A percentile compares a stretch with the other conserved stretches of the same genome.
These are phyloP conservation scores for Helianthus annuus DNA, from an alignment of 129 eudicot species.

Conservation along the genomic window HanXRQr2.0-SUNRISE NC_035447.2:130476725-130477224, in stretches of 20 bases:
- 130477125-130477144: background rate
- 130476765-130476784: background rate
- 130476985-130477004: too few relatives aligned
- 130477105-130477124: background rate
- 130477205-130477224: constrained; percentile 64
- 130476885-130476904: background rate
- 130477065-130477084: background rate
- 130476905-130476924: background rate
- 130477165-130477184: constrained; percentile 19
- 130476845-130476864: background rate
- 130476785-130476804: background rate
- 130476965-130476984: too few relatives aligned
- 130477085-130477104: background rate
- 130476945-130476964: too few relatives aligned
- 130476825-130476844: background rate
- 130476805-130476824: background rate
- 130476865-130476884: background rate
- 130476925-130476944: too few relatives aligned
- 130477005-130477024: too few relatives aligned
- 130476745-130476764: too few relatives aligned
- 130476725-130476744: background rate
- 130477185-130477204: constrained; percentile 27
- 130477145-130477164: background rate
- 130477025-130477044: too few relatives aligned
- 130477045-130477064: background rate